Base-by-base conservation (phyloP, 495 filamentous ascomycete genomes). In the Neurospora africana region DNA sequence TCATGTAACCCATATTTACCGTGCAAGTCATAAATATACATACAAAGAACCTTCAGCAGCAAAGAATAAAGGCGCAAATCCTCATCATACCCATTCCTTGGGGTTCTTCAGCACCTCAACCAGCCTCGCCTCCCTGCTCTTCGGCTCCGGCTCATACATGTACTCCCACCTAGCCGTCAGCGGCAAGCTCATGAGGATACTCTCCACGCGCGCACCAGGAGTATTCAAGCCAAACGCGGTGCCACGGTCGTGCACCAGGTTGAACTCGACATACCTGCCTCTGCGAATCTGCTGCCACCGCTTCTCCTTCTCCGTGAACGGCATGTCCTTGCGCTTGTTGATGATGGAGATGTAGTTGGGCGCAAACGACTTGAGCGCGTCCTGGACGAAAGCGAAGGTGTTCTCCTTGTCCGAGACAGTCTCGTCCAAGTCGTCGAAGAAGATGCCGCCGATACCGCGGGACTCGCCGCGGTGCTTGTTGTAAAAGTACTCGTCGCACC, bases 401-500 rank as follows among this genome's bases (percentile, higher is more conserved):
- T 94, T 91, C 80, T 98, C 94, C 76, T 94, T 91, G 73, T 95
- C 93, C 9, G 78, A 78, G 77, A 93, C 89, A 0, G 87, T 86
- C 74, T 93, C 92, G 79, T 98, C 95, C 27, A 98, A 84, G 77
- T 99, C 95, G 80, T 99, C 95, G 77, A 99, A 99, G 86, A 99
- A 99, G 80, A 99, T 98, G 27, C 95, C 95, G 39, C 95, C 95
- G 33, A 99, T 81, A 61, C 95, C 95, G 40, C 95, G 90, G n/a
- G 87, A 84, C 82, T 99, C 95, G 70, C 87, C 87, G 40, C 95
- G 92, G 81, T 99, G 95, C 75, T 92, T 92, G 76, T 97, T 89
- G 82, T 87, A 89, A 82, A 99, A 99, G 84, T 99, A 99, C 74
- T 94, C 90, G 79, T 99, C 95, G 79, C 95, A 99, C 95, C 95